A percentile compares a stretch with the other conserved stretches of the same genome.
These are phyloP conservation scores for Cetraspora pellucida DNA, from an alignment of 192 early-diverging fungal genomes.

Conservation along the genomic window DNA sequence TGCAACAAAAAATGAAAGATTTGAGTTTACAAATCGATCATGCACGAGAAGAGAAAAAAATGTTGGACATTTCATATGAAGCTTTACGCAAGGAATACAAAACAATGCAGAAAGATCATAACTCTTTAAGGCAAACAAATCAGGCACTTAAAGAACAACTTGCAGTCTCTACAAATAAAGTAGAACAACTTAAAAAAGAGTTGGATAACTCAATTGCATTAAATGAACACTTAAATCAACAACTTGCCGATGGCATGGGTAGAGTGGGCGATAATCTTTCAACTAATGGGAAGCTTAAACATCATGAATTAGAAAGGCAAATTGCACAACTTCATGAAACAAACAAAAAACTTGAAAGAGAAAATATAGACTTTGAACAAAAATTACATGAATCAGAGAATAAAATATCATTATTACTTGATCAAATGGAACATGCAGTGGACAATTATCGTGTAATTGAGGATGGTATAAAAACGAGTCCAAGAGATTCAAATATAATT, in stretches of 20 bases:
- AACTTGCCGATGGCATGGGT: not conserved
- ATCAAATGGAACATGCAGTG: constrained; percentile 28
- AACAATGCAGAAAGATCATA: constrained; percentile 17
- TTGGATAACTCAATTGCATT: constrained; percentile 12
- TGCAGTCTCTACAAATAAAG: not conserved
- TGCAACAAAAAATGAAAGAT: constrained; percentile 3
- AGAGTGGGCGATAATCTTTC: not conserved
- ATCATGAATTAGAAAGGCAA: constrained; percentile 14
- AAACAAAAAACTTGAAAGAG: constrained; percentile 22
- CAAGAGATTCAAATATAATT: constrained; percentile 5
- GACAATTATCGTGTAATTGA: constrained; percentile 26
- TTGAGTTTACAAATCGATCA: constrained; percentile 15
- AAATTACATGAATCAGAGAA: constrained; percentile 3
- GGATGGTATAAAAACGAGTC: constrained; percentile 18
- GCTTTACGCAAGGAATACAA: constrained; percentile 32
- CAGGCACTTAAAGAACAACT: constrained; percentile 3
- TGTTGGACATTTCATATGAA: constrained; percentile 30
- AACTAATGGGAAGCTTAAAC: not conserved
- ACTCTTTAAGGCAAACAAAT: not conserved
- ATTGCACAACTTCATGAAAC: constrained; percentile 8
- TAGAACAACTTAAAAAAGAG: not conserved
- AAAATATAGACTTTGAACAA: constrained; percentile 23
- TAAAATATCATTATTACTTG: constrained; percentile 15
- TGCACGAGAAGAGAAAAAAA: constrained; percentile 13
- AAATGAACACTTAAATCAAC: not conserved